Evolutionary conservation across 108 stramenopile species (phyloP), one percentile per base, ranked within the genome.

Genomic region (Epipyxis sp.): DNA sequence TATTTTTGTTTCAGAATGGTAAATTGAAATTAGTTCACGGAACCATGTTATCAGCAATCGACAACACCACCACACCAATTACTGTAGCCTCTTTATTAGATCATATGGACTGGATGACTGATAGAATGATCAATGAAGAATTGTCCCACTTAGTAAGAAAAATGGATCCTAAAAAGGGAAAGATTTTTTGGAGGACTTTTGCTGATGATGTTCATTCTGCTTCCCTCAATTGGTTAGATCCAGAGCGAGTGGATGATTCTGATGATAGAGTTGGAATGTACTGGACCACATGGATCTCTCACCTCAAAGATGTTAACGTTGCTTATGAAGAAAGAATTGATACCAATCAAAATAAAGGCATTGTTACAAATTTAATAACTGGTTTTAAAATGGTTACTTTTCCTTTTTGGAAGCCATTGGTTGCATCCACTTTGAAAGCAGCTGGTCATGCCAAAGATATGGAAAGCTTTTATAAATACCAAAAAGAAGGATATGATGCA

Each of bases 261-360:
- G 80, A 69, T 76, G 84, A 84, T 65, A 76, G 84, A 16, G 84
- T 84, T 2, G 79, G 80, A 76, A 77, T 76, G 79, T 84, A 84
- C 77, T 81, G 79, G 59, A 44, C 65, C 80, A 78, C 80, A 13
- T 84, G 84, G 84, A 78, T 78, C 42, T 77, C 76, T 0, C 25
- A 81, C 58, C 41, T 80, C 41, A 61, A 80, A 42, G 61, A 80
- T 79, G 76, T 77, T 41, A 59, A 76, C 0, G 41, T 77, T 39
- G 71, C 25, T 42, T 74, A 74, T 32, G 71, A 34, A 34, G 71
- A 74, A 6, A 13, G 71, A 10, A 39, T 74, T 3, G 34, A 74
- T 42, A 74, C 76, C 37, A 40, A 32, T 27, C 44, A 44, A 10
- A 1, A n/a, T 50, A 30, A 32, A 44, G 76, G 76, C 40, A 0